These are phyloP conservation scores for Datisca glomerata DNA, from an alignment of 306 rosid species.

Conservation along the genomic window DNA sequence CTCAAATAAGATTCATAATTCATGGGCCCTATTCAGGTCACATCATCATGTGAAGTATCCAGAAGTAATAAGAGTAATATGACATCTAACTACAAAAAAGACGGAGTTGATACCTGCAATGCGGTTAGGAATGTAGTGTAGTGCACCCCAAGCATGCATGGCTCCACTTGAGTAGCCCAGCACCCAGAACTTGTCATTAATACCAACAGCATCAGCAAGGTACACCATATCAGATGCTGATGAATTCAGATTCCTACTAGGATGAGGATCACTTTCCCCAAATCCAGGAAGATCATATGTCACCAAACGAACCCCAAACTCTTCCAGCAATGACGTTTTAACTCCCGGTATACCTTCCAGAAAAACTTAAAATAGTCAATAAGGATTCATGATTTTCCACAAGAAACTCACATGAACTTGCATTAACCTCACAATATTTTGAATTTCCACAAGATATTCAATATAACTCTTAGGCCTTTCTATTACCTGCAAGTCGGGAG, in stretches of 20 bases:
- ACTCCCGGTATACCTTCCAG: slow-evolving; percentile 71
- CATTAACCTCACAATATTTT: no score
- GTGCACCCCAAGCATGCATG: slow-evolving; percentile 89
- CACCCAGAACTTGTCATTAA: slow-evolving; percentile 78
- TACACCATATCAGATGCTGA: slow-evolving; percentile 73
- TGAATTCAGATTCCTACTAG: slow-evolving; percentile 59
- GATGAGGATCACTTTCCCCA: slow-evolving; percentile 98
- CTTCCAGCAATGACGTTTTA: slow-evolving; percentile 59
- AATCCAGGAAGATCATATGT: slow-evolving; percentile 97
- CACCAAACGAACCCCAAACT: slow-evolving; percentile 69
- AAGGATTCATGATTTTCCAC: neutral
- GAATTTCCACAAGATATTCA: no score
- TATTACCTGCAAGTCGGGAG: slow-evolving; percentile 75
- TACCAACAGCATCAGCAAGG: slow-evolving; percentile 55
- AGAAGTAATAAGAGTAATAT: neutral
- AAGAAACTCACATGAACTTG: no score
- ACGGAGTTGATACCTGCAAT: slow-evolving; percentile 46
- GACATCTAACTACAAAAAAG: neutral
- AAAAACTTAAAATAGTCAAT: slow-evolving; percentile 1
- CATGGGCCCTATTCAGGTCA: no score
- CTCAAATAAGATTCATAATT: no score
- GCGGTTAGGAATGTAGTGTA: slow-evolving; percentile 74
- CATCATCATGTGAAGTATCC: neutral
- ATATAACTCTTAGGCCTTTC: no score
- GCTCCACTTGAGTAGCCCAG: slow-evolving; percentile 75